Evolutionary conservation across 305 asterid genomes (phyloP).

Genomic region (Solanum hybrid): DNA sequence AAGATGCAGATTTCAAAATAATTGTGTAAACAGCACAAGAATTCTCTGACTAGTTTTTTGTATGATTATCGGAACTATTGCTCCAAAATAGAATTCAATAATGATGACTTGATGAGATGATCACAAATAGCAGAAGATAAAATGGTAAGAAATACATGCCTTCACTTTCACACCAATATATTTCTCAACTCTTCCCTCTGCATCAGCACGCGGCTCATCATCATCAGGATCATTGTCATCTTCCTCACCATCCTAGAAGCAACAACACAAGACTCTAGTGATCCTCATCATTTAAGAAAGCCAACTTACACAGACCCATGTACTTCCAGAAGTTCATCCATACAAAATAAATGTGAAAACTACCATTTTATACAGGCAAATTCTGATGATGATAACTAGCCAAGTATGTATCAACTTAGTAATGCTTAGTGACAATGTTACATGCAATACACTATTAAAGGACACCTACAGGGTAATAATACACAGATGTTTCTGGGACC

Average conservation of each 20-base stretch:
- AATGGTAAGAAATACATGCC: slow-evolving; percentile 33
- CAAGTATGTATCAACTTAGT: neutral
- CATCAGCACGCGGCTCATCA: slow-evolving; percentile 60
- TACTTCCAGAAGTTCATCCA: neutral
- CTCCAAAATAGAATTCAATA: neutral
- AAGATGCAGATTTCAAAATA: neutral
- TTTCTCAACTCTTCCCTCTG: slow-evolving; percentile 91
- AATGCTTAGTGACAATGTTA: neutral
- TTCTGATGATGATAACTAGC: neutral
- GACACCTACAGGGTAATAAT: neutral
- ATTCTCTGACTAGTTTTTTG: neutral
- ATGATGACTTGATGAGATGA: neutral
- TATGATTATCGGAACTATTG: neutral
- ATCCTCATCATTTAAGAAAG: neutral
- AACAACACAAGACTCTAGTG: neutral
- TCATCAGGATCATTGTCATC: slow-evolving; percentile 81
- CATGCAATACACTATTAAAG: neutral
- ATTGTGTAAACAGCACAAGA: neutral
- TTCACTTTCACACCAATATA: slow-evolving; percentile 98
- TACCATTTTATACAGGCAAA: neutral
- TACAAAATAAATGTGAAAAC: neutral
- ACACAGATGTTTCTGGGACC: neutral
- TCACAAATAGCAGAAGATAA: slow-evolving; percentile 14
- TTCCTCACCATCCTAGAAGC: slow-evolving; percentile 58
- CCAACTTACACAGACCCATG: neutral